phyloP scores from a whole-genome alignment of 2,329 filamentous ascomycete species.

The Cercospora berteroae region DNA sequence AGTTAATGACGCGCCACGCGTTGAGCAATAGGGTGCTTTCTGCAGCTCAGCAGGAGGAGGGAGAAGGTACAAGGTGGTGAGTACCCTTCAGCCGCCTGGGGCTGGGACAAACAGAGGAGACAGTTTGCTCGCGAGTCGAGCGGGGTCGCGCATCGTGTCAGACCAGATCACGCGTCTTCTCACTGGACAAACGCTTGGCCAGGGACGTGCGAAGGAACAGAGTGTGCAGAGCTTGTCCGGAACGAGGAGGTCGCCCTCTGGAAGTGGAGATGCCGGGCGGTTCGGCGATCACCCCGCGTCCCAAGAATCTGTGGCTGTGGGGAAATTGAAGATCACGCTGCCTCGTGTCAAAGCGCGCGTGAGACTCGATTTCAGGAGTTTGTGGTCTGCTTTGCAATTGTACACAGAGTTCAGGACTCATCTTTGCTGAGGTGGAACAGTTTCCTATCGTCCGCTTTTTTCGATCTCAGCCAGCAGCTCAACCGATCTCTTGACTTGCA shows the following conservation, averaged over 20 bases:
- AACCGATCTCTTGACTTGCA: constrained; percentile 35
- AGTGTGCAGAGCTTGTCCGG: neutral
- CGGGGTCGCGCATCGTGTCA: constrained; percentile 12
- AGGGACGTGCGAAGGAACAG: neutral
- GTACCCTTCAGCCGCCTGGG: neutral
- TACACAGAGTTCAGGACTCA: neutral
- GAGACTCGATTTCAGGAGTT: neutral
- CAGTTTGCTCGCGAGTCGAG: constrained; percentile 10
- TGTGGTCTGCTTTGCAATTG: neutral
- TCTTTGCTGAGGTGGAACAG: neutral
- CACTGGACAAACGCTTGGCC: neutral
- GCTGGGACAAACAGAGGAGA: neutral
- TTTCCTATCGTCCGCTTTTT: neutral
- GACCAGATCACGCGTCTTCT: neutral
- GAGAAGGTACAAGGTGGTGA: constrained; percentile 5
- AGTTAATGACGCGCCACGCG: constrained; percentile 10
- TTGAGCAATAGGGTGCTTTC: constrained; percentile 5
- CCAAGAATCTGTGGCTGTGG: neutral
- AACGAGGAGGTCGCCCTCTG: neutral
- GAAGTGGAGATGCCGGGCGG: neutral
- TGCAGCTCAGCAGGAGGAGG: constrained; percentile 10
- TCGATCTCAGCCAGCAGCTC: constrained; percentile 16
- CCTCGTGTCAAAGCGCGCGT: constrained; percentile 3
- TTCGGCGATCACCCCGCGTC: constrained; percentile 6
- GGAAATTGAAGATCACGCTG: constrained; percentile 3